These are phyloP conservation scores for Xylariaceae sp. DNA, from an alignment of 2,329 filamentous ascomycete species.

Conservation along the genomic window DNA sequence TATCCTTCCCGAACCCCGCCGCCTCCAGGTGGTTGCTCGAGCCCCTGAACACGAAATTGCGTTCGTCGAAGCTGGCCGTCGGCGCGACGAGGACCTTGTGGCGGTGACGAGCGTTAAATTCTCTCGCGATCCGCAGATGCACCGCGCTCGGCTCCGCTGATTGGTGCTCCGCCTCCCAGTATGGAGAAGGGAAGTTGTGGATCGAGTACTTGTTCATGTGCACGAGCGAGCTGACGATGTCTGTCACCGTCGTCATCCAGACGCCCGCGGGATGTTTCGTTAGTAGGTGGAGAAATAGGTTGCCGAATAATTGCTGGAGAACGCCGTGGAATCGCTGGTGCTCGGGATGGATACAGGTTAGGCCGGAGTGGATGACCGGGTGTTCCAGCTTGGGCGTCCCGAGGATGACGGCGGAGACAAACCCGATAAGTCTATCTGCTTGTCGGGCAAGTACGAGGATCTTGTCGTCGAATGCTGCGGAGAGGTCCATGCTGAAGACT, in stretches of 20 bases:
- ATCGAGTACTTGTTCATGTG: slow-evolving; percentile 12
- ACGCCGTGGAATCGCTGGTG: slow-evolving; percentile 6
- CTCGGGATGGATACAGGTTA: slow-evolving; percentile 9
- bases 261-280: slow-evolving; percentile 5
- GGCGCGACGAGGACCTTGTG: slow-evolving; percentile 1
- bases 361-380: slow-evolving; percentile 12
- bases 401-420: slow-evolving; percentile 11
- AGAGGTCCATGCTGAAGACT: slow-evolving; percentile 2
- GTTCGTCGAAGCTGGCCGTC: slow-evolving; percentile 14
- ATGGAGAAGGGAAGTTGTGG: slow-evolving; percentile 10
- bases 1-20: slow-evolving; percentile 16
- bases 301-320: slow-evolving; percentile 10
- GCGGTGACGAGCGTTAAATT: slow-evolving; percentile 3
- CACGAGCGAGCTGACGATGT: slow-evolving; percentile 18
- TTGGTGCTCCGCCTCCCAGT: not conserved
- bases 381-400: slow-evolving; percentile 1
- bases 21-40: slow-evolving; percentile 8
- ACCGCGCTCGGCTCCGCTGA: not conserved
- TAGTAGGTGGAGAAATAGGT: slow-evolving; percentile 11
- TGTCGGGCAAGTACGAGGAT: slow-evolving; percentile 9
- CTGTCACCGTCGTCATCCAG: slow-evolving; percentile 14
- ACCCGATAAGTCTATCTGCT: slow-evolving; percentile 1
- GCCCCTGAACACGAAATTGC: slow-evolving; percentile 11
- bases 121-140: slow-evolving; percentile 5
- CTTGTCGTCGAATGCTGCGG: slow-evolving; percentile 8